These are phyloP conservation scores for Leccinum pallidistipes DNA, from an alignment of 1,284 basidiomycete species.

Conservation along the genomic window DNA sequence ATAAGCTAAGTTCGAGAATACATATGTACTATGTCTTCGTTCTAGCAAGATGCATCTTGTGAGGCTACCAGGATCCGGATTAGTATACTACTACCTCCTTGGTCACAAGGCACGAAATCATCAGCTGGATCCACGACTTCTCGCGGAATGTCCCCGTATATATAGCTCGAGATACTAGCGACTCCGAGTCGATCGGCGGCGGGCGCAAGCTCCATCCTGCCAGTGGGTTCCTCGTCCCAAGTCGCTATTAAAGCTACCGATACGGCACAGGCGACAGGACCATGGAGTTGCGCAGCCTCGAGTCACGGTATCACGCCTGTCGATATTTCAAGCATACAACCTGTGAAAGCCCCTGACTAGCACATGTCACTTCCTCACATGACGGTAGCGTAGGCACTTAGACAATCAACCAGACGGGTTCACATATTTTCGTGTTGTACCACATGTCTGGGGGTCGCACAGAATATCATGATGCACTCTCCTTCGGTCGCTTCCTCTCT, in stretches of 20 bases:
- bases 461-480: constrained; percentile 10
- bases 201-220: background rate
- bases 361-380: constrained; percentile 6
- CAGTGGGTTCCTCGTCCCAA: background rate
- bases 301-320: no score
- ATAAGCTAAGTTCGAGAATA: background rate
- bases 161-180: background rate
- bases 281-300: background rate
- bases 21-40: background rate
- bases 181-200: background rate
- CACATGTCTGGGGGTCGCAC: background rate
- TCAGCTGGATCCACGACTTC: background rate
- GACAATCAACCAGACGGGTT: background rate
- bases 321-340: constrained; percentile 2
- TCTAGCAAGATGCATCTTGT: background rate
- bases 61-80: background rate
- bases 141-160: background rate
- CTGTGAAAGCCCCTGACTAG: background rate
- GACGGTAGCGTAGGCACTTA: background rate
- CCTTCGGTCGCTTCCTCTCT: constrained; percentile 19
- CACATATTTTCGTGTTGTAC: constrained; percentile 1
- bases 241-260: background rate
- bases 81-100: no score
- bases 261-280: background rate
- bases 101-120: background rate